These are phyloP conservation scores for Fusarium multiceps DNA, from an alignment of 2,329 filamentous ascomycete species.

Conservation along the genomic window DNA sequence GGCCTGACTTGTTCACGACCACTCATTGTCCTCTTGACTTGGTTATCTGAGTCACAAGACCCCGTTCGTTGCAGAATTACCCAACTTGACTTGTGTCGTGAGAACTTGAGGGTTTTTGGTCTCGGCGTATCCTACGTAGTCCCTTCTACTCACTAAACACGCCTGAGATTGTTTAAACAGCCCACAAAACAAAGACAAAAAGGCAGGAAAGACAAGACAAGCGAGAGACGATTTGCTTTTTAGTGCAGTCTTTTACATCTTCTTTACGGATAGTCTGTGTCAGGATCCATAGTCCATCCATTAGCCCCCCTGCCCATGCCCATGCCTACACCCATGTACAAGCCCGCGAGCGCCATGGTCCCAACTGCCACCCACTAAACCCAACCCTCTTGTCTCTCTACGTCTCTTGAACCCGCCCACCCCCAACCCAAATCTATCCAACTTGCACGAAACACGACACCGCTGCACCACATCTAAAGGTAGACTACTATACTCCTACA, in stretches of 20 bases:
- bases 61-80: slow-evolving; percentile 21
- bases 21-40: slow-evolving; percentile 44
- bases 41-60: slow-evolving; percentile 45
- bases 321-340: slow-evolving; percentile 9
- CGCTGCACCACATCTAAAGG: slow-evolving; percentile 18
- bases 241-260: slow-evolving; percentile 29
- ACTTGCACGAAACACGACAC: slow-evolving; percentile 34
- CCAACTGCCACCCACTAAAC: slow-evolving; percentile 40
- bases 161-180: slow-evolving; percentile 20
- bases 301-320: slow-evolving; percentile 2
- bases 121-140: slow-evolving; percentile 19
- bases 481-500: slow-evolving; percentile 24
- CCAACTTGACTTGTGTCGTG: slow-evolving; percentile 36
- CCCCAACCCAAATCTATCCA: slow-evolving; percentile 27
- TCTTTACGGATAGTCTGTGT: slow-evolving; percentile 29
- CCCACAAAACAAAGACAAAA: slow-evolving; percentile 24
- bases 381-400: slow-evolving; percentile 25
- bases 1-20: slow-evolving; percentile 43
- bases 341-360: slow-evolving; percentile 42
- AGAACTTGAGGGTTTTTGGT: slow-evolving; percentile 35
- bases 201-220: slow-evolving; percentile 2
- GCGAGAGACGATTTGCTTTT: slow-evolving; percentile 30
- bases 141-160: slow-evolving; percentile 9
- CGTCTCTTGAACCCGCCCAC: slow-evolving; percentile 38
- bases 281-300: slow-evolving; percentile 28